phyloP scores from a whole-genome alignment of 306 rosid genomes.

The Myrica gale region DNA sequence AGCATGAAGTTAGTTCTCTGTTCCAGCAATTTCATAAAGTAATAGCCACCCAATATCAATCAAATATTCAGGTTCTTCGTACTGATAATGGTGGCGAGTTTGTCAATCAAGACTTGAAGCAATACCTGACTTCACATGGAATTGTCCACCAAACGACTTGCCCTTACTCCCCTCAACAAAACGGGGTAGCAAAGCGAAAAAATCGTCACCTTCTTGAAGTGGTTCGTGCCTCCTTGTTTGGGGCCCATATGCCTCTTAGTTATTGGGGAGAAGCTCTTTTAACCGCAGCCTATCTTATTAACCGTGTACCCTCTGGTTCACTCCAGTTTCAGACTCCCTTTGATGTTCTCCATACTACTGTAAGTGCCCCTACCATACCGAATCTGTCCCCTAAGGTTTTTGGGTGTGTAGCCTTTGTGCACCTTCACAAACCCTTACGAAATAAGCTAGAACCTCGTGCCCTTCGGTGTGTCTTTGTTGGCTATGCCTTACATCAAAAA shows the following conservation, averaged over 20 bases:
- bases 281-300: neutral
- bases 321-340: neutral
- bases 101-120: no score
- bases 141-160: no score
- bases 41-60: no score
- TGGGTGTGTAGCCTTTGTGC: neutral
- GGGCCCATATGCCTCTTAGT: neutral
- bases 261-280: neutral
- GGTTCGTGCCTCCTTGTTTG: neutral
- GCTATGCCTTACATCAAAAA: neutral
- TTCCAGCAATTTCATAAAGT: no score
- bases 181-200: no score
- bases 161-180: no score
- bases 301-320: neutral
- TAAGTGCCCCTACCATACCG: neutral
- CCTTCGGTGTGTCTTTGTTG: conserved; percentile 6
- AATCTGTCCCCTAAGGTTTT: neutral
- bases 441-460: neutral
- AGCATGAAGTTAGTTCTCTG: no score
- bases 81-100: no score
- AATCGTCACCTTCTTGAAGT: no score
- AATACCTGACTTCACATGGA: no score
- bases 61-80: no score
- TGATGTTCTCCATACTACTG: neutral
- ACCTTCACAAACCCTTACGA: neutral